Evolutionary conservation across 2,329 filamentous ascomycete genomes (phyloP), one percentile per base, ranked within the genome.

Genomic region (Cordyceps tenuipes): DNA sequence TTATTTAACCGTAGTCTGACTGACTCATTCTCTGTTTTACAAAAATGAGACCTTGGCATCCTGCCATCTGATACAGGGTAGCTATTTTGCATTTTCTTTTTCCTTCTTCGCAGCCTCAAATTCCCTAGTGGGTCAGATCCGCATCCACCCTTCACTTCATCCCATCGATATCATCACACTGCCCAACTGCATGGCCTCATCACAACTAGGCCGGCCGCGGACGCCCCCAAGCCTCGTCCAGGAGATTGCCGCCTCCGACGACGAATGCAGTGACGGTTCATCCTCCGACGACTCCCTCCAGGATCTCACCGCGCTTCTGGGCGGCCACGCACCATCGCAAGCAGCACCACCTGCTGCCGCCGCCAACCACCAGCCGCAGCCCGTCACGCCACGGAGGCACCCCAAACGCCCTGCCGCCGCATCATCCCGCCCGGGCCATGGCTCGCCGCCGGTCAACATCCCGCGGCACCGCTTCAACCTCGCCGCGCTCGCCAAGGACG

Each of bases 191-290:
- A 61, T 57, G 57, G 54, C 61, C 10, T 52, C 58, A 23, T 44
- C 64, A 61, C 54, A 60, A 9, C 64, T 73, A 53, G 74, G 77
- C 61, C 76, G 83, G 69, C 76, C 83, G 66, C 72, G 83, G 13
- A 59, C 52, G 39, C 46, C 59, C 3, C 21, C 41, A 8, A 49
- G 17, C 13, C 53, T 19, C 39, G n/a, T 29, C 36, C 36, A 23
- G 13, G 75, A 87, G 59, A 88, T 92, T 46, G 79, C 79, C 50
- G 86, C 83, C 58, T 91, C 89, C 0, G 89, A 92, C 67, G 87
- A 88, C 10, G 87, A 89, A n/a, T 81, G 81, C 19, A 80, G 79
- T 31, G 79, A 86, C 64, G 82, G 78, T 43, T 65, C 64, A 43
- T 69, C 67, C 19, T 84, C 84, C 19, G 82, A 83, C 29, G 80